Evolutionary conservation across 106 monocot species (phyloP).

Genomic region (Dendrobium officinale): DNA sequence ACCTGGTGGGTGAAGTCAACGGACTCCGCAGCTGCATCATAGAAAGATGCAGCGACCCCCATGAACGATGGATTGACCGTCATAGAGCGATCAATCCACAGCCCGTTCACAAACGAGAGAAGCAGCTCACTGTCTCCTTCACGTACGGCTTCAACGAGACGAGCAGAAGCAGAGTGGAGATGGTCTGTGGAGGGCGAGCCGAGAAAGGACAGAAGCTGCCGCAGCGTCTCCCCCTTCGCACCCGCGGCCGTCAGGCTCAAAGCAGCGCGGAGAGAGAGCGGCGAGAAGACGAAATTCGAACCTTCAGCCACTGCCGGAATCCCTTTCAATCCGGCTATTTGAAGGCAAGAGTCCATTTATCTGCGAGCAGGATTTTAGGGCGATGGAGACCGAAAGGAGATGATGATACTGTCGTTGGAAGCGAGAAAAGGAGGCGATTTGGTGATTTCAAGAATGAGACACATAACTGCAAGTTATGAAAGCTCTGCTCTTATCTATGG

Average conservation of each 20-base stretch:
- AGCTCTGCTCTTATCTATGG: too few relatives aligned
- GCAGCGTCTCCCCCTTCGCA: conserved; percentile 16
- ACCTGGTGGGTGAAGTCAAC: conserved; percentile 10
- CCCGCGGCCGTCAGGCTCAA: conserved; percentile 20
- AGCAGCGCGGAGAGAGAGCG: conserved; percentile 23
- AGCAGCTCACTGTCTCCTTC: background rate
- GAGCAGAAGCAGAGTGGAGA: background rate
- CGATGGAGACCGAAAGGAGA: too few relatives aligned
- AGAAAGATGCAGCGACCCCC: background rate
- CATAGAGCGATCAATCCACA: background rate
- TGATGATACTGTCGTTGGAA: too few relatives aligned
- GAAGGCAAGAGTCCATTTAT: background rate
- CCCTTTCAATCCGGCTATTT: background rate
- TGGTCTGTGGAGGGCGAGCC: background rate
- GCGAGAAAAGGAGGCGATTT: too few relatives aligned
- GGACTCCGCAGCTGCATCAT: conserved; percentile 10
- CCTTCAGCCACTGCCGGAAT: background rate
- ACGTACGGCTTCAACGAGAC: background rate
- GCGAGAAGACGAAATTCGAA: conserved; percentile 37
- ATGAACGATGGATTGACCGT: background rate
- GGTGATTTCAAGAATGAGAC: too few relatives aligned
- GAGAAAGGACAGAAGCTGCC: conserved; percentile 22
- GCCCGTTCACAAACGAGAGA: background rate
- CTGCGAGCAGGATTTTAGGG: too few relatives aligned
- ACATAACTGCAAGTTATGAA: too few relatives aligned